Conservation (phyloP, 2,329 filamentous ascomycete species). For the Pyrenophora seminiperda region DNA sequence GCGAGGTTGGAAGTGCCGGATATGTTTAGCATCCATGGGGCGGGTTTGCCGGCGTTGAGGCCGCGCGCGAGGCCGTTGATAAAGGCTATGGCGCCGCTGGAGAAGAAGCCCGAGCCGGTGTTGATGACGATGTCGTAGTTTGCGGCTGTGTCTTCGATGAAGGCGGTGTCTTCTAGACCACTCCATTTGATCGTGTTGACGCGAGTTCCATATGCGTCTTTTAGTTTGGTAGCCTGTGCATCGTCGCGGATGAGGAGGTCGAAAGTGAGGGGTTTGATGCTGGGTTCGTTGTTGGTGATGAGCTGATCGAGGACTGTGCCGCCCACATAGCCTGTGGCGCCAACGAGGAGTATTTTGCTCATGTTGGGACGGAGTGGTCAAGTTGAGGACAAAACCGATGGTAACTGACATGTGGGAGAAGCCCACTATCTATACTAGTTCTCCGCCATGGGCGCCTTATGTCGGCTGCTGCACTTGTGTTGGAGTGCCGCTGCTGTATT, state of each 20-base stretch:
- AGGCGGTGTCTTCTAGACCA: slow-evolving; percentile 15
- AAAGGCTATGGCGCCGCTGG: slow-evolving; percentile 19
- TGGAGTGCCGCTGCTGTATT: too few relatives aligned
- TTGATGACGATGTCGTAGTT: slow-evolving; percentile 27
- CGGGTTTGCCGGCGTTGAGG: slow-evolving; percentile 7
- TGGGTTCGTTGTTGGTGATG: slow-evolving; percentile 7
- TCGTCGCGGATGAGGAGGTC: slow-evolving; percentile 20
- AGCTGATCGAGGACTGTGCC: slow-evolving; percentile 22
- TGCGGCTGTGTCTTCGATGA: slow-evolving; percentile 17
- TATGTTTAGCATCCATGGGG: slow-evolving; percentile 21
- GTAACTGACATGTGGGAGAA: too few relatives aligned
- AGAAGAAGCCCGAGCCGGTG: slow-evolving; percentile 20
- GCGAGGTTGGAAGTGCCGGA: slow-evolving; percentile 24
- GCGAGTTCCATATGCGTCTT: slow-evolving; percentile 12
- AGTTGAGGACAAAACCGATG: too few relatives aligned
- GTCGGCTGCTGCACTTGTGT: too few relatives aligned
- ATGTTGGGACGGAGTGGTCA: background rate
- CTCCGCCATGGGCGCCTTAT: too few relatives aligned
- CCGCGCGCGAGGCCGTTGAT: slow-evolving; percentile 21
- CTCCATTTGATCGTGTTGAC: slow-evolving; percentile 16
- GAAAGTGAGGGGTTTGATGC: slow-evolving; percentile 15
- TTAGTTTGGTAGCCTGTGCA: slow-evolving; percentile 11
- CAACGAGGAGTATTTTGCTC: slow-evolving; percentile 23
- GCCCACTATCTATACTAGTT: too few relatives aligned
- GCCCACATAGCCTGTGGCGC: slow-evolving; percentile 24